Conservation (phyloP, 805 yeast species). For the Saturnispora mendoncae region DNA sequence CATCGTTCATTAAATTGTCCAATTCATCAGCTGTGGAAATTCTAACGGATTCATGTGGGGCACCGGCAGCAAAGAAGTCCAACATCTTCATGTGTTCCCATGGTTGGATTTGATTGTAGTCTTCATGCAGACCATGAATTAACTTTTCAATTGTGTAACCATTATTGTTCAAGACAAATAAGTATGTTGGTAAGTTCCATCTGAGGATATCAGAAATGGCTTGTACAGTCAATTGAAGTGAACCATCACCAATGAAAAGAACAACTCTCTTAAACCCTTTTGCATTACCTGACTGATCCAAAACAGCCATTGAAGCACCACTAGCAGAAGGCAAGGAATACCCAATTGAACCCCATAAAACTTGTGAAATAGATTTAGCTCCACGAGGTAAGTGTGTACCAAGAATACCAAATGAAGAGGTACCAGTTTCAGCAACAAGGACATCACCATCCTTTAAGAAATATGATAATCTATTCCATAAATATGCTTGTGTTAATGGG, state of each 20-base stretch:
- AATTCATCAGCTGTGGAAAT: conserved; percentile 52
- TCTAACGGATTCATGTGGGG: conserved; percentile 44
- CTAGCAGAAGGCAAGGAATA: conserved; percentile 57
- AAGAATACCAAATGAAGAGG: conserved; percentile 64
- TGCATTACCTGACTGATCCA: conserved; percentile 51
- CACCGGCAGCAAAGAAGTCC: conserved; percentile 50
- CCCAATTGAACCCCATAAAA: conserved; percentile 71
- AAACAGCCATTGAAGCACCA: conserved; percentile 63
- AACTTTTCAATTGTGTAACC: conserved; percentile 72
- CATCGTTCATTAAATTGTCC: conserved; percentile 38
- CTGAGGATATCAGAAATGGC: conserved; percentile 63
- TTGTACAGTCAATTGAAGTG: conserved; percentile 65
- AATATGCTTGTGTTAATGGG: conserved; percentile 51
- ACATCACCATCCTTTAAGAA: conserved; percentile 62
- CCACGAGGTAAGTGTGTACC: conserved; percentile 56
- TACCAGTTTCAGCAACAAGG: conserved; percentile 65
- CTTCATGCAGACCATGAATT: conserved; percentile 59
- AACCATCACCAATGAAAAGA: conserved; percentile 68
- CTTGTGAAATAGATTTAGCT: conserved; percentile 62
- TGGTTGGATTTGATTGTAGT: conserved; percentile 57
- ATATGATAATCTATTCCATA: conserved; percentile 56
- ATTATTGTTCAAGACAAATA: conserved; percentile 60
- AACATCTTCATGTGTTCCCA: conserved; percentile 58
- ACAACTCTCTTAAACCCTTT: conserved; percentile 42
- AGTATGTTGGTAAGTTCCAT: conserved; percentile 58